Percentiles rank a stretch among this genome's conserved stretches.
Conservation (phyloP, 305 asterid species). For the Fraxinus xanthoxyloides region DNA sequence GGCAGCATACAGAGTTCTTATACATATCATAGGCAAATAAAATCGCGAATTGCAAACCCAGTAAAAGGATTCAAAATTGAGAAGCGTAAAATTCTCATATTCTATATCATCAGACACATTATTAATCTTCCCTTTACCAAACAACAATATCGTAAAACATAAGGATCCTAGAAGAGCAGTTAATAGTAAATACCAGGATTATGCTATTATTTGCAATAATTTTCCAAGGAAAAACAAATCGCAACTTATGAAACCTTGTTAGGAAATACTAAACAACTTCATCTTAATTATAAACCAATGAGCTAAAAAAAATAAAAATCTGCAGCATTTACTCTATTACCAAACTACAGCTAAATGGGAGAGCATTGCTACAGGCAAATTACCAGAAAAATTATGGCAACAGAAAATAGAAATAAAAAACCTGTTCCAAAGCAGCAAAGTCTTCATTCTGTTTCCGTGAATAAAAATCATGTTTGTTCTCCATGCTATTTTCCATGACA, state of each 20-base stretch:
- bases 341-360: background rate
- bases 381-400: background rate
- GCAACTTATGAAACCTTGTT: background rate
- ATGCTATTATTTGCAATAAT: background rate
- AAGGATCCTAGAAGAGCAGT: background rate
- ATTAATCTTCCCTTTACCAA: background rate
- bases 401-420: conserved; percentile 32
- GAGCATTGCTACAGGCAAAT: background rate
- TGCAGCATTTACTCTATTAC: background rate
- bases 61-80: background rate
- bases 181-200: background rate
- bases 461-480: conserved; percentile 39
- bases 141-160: background rate
- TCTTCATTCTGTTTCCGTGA: conserved; percentile 83
- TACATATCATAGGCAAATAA: background rate
- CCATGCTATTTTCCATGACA: conserved; percentile 29
- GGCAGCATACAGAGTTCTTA: background rate
- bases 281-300: background rate
- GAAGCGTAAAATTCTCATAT: background rate
- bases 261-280: background rate
- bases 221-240: background rate
- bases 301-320: background rate
- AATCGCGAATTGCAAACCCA: background rate
- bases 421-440: conserved; percentile 97
- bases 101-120: background rate